Percentiles rank a stretch among this genome's conserved stretches.
Evolutionary conservation across 176 grass and related monocot genomes (phyloP).

Genomic region (Eragrostis curvula): DNA sequence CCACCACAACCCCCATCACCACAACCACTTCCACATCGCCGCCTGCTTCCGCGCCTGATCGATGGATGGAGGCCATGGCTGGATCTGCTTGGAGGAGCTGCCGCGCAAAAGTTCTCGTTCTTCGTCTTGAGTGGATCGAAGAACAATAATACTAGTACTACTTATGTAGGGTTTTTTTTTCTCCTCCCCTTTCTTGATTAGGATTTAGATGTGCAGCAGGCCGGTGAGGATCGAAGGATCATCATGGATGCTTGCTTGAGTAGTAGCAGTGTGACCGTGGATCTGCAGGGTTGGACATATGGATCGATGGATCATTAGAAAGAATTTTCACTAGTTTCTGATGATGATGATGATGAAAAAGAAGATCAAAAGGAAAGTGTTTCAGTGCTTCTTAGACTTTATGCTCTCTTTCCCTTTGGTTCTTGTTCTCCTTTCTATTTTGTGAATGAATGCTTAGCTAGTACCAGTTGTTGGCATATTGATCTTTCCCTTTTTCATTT

Average conservation of each 20-base stretch:
- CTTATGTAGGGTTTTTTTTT: constrained; percentile 16
- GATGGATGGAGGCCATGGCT: not conserved
- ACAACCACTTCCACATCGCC: constrained; percentile 77
- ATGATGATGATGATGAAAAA: constrained; percentile 38
- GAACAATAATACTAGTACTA: constrained; percentile 11
- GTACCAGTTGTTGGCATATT: constrained; percentile 24
- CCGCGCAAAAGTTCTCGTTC: not conserved
- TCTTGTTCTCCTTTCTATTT: not conserved
- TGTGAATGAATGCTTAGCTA: constrained; percentile 4
- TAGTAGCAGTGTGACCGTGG: not conserved
- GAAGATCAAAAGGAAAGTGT: constrained; percentile 15
- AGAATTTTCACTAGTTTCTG: constrained; percentile 16
- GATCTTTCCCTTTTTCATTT: constrained; percentile 17
- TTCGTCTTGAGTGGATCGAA: not conserved
- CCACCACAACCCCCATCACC: constrained; percentile 1
- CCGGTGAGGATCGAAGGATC: constrained; percentile 46
- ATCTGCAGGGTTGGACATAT: constrained; percentile 38
- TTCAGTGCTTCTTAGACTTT: constrained; percentile 44
- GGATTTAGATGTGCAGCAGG: constrained; percentile 23
- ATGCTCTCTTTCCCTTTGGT: not conserved
- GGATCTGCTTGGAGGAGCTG: not conserved
- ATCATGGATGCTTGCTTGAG: constrained; percentile 8
- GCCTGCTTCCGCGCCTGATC: constrained; percentile 73
- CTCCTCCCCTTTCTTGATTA: not conserved
- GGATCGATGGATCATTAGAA: constrained; percentile 19